Evolutionary conservation across 257 asterid genomes (phyloP).

Genomic region (Lycium ferocissimum): DNA sequence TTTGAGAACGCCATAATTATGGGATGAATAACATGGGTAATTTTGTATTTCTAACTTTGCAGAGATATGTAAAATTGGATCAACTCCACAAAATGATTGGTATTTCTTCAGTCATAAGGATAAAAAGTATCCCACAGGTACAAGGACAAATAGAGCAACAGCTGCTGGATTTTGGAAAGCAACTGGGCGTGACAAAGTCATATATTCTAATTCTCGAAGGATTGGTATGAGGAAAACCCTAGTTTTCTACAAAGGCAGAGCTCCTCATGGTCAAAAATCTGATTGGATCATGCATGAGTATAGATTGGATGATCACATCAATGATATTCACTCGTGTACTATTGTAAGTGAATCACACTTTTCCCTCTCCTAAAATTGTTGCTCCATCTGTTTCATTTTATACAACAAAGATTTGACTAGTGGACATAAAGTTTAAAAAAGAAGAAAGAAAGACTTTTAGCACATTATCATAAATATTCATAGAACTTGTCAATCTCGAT

Average conservation of each 20-base stretch:
- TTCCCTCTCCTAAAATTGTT: not conserved
- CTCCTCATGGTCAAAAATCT: slow-evolving; percentile 90
- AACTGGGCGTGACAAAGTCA: slow-evolving; percentile 85
- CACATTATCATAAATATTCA: too few relatives aligned
- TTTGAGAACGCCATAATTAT: too few relatives aligned
- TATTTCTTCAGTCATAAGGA: slow-evolving; percentile 94
- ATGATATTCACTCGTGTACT: not conserved
- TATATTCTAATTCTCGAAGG: slow-evolving; percentile 61
- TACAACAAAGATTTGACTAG: not conserved
- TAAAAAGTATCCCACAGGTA: slow-evolving; percentile 87
- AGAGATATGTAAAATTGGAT: slow-evolving; percentile 88
- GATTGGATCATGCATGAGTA: slow-evolving; percentile 98
- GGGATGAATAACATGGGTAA: not conserved
- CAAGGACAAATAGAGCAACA: slow-evolving; percentile 87
- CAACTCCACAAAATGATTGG: slow-evolving; percentile 93
- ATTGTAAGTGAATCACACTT: not conserved
- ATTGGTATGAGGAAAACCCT: slow-evolving; percentile 92
- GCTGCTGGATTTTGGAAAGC: slow-evolving; percentile 98
- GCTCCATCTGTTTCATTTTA: slow-evolving; percentile 3
- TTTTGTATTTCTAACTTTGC: not conserved
- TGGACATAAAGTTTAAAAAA: not conserved
- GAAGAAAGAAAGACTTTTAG: not conserved
- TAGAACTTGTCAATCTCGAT: too few relatives aligned
- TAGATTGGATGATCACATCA: slow-evolving; percentile 66
- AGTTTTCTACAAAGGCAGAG: slow-evolving; percentile 85